Evolutionary conservation across 2,329 filamentous ascomycete genomes (phyloP).

Genomic region (Orbilia javanica): DNA sequence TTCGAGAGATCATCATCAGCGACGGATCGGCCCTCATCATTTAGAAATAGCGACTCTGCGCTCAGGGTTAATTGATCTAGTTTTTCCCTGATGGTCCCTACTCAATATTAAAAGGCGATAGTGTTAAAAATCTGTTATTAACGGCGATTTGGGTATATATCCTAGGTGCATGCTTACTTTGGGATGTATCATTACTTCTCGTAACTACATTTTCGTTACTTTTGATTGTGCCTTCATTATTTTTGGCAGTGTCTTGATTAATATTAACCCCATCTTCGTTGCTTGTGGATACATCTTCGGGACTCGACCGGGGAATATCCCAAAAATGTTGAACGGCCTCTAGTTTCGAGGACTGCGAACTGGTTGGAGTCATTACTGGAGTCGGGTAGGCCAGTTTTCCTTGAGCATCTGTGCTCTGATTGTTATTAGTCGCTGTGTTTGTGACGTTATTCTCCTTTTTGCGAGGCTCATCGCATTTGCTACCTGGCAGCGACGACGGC

Average conservation of each 20-base stretch:
- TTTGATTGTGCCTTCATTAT: too few relatives aligned
- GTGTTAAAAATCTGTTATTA: not conserved
- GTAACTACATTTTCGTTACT: too few relatives aligned
- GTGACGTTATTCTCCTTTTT: too few relatives aligned
- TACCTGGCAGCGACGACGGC: not conserved
- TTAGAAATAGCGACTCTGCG: not conserved
- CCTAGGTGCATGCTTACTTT: too few relatives aligned
- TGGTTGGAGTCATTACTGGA: not conserved
- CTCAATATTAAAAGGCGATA: not conserved
- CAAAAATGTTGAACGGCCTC: not conserved
- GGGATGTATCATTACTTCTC: too few relatives aligned
- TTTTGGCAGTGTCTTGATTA: too few relatives aligned
- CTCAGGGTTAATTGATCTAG: not conserved
- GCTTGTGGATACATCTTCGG: not conserved
- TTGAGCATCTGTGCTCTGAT: too few relatives aligned
- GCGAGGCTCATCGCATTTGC: too few relatives aligned
- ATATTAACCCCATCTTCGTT: too few relatives aligned
- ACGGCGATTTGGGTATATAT: too few relatives aligned
- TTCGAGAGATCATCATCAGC: not conserved
- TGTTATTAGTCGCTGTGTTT: not conserved
- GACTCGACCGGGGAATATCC: not conserved
- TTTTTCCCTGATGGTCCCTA: not conserved
- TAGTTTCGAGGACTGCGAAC: not conserved
- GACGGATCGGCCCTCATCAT: not conserved
- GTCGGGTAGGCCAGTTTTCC: not conserved